Conservation (phyloP, 2,329 filamentous ascomycete genomes). For the Aspergillus hortae region DNA sequence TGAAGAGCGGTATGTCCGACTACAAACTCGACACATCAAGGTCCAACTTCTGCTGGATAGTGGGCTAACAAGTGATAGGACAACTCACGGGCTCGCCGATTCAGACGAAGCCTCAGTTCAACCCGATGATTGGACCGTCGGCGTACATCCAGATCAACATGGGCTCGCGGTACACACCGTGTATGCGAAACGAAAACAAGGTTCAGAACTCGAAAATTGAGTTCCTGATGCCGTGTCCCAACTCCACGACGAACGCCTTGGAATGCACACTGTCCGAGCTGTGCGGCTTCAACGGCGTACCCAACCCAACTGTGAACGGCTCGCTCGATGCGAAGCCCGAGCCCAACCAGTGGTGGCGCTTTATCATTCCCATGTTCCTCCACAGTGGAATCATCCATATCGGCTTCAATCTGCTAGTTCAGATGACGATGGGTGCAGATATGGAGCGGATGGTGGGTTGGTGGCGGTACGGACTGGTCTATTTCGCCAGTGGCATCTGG, state of each 20-base stretch:
- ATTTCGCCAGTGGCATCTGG: conserved; percentile 88
- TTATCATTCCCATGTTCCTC: conserved; percentile 92
- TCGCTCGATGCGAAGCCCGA: conserved; percentile 55
- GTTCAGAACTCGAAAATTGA: conserved; percentile 35
- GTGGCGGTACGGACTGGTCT: conserved; percentile 83
- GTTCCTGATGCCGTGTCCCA: conserved; percentile 72
- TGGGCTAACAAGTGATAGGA: conserved; percentile 44
- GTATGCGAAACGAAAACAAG: conserved; percentile 72
- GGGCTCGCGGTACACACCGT: conserved; percentile 87
- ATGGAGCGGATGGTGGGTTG: conserved; percentile 90
- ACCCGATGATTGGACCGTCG: conserved; percentile 95
- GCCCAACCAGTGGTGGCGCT: conserved; percentile 95
- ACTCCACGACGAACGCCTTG: conserved; percentile 61
- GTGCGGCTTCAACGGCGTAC: conserved; percentile 78
- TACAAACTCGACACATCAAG: neutral
- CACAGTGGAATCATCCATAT: conserved; percentile 94
- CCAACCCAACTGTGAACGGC: conserved; percentile 55
- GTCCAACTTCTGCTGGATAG: too few species aligned
- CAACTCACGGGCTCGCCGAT: conserved; percentile 69
- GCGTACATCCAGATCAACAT: conserved; percentile 91
- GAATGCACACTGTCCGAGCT: conserved; percentile 72
- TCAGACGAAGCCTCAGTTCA: conserved; percentile 77
- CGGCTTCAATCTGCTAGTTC: conserved; percentile 88
- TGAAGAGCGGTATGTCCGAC: conserved; percentile 67
- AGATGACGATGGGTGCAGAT: conserved; percentile 83